Evolutionary conservation across 495 filamentous ascomycete species (phyloP), one percentile per base, ranked within the genome.

Genomic region (Massariosphaeria phaeospora): DNA sequence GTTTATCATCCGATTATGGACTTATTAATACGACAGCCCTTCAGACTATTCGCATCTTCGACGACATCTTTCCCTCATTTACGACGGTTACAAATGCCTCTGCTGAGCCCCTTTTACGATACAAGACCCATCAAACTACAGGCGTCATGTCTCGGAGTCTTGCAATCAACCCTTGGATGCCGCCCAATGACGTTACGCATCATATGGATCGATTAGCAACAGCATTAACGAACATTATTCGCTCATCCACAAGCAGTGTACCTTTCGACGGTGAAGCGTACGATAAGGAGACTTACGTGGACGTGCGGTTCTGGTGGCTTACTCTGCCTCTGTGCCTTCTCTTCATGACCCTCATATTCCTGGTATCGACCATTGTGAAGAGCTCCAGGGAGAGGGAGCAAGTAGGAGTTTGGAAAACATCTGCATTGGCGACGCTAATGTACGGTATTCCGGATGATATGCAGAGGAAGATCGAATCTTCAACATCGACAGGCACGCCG

Each of bases 401-500:
- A 1, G 48, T 64, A 3, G 61, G 61, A 0, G 45, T 64, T 10
- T 56, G 55, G 51, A 64, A 64, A 40, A 64, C 55, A n/a, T 64
- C 61, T 1, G 56, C 61, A 15, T 25, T 64, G 10, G 61, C 61
- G 12, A 48, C 51, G 3, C 57, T 64, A 15, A 21, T 60, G 2
- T 49, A 64, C 25, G 61, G 61, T 21, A 46, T 64, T 2, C 49
- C 45, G 2, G 56, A 56, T 21, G 39, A 64, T 5, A 54, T 60
- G 49, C 61, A 57, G 34, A 35, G 49, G 24, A 51, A 64, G 41
- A 60, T 64, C 12, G 54, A 41, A 2, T 31, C 31, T 9, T 62
- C 59, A 1, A 48, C n/a, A 11, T 27, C 27, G 15, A 12, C 17
- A 10, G 40, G 53, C 3, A 55, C 52, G 2, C 44, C 59, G 35